phyloP scores from a whole-genome alignment of 441 rosid species.

The Erodium trifolium region DNA sequence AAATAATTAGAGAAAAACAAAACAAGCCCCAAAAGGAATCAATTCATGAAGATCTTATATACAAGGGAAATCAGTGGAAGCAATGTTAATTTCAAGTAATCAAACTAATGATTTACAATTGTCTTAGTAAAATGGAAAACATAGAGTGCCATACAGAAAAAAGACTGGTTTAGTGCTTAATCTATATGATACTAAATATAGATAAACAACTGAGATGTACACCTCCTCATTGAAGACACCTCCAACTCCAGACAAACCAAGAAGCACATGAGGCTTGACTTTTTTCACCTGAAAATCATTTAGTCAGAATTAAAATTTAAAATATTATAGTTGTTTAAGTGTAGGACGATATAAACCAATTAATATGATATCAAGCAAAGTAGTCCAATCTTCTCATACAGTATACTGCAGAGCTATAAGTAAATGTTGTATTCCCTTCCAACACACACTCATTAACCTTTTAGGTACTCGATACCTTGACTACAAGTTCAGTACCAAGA shows the following conservation, averaged over 20 bases:
- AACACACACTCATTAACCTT: conserved; percentile 11
- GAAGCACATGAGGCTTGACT: conserved; percentile 86
- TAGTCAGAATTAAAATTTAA: conserved; percentile 12
- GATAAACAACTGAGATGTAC: background rate
- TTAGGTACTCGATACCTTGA: conserved; percentile 10
- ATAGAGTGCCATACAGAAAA: background rate
- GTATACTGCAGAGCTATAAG: background rate
- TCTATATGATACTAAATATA: background rate
- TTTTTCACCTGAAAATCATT: conserved; percentile 56
- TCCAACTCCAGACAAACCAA: conserved; percentile 98
- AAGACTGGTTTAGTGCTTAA: background rate
- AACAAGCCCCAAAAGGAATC: conserved; percentile 7
- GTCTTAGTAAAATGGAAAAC: background rate
- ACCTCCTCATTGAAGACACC: conserved; percentile 81
- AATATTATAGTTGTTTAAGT: background rate
- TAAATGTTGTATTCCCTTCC: conserved; percentile 3
- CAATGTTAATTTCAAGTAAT: conserved; percentile 4
- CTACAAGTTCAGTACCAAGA: conserved; percentile 16
- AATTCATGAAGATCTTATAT: conserved; percentile 1
- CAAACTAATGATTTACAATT: background rate
- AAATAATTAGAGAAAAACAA: conserved; percentile 9
- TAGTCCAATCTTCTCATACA: background rate
- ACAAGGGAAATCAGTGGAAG: background rate
- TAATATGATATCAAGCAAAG: background rate
- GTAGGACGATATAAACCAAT: background rate